These are phyloP conservation scores for Daedaleopsis sinensis DNA, from an alignment of 768 basidiomycete species.

Conservation along the genomic window DNA sequence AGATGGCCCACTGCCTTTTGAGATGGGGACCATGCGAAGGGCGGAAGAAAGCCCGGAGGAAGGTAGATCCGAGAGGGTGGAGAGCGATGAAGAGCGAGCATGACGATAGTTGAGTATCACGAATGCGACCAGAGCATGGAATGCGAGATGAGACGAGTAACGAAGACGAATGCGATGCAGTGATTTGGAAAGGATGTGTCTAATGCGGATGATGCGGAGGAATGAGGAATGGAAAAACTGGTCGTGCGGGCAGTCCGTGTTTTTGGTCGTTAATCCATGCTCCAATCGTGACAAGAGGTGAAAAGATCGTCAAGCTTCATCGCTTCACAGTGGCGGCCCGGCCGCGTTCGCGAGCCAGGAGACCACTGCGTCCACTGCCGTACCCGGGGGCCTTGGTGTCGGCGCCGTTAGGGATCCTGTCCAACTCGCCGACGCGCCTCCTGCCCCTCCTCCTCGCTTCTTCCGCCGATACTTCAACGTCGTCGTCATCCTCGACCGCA, in stretches of 20 bases:
- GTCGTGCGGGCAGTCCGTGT: constrained; percentile 13
- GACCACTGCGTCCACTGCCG: constrained; percentile 66
- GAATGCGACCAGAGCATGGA: constrained; percentile 10
- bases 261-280: background rate
- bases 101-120: constrained; percentile 19
- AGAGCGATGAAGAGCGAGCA: constrained; percentile 12
- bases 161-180: constrained; percentile 18
- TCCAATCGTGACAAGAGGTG: background rate
- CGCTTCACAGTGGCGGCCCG: constrained; percentile 13
- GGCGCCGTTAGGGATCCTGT: constrained; percentile 37
- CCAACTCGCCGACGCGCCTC: constrained; percentile 55
- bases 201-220: constrained; percentile 5
- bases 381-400: constrained; percentile 57
- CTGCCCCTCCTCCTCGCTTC: constrained; percentile 47
- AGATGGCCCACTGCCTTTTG: constrained; percentile 10
- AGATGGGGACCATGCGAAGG: constrained; percentile 1
- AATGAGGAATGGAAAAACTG: constrained; percentile 2
- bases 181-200: constrained; percentile 14
- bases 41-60: background rate
- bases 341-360: constrained; percentile 46
- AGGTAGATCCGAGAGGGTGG: background rate
- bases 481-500: constrained; percentile 16
- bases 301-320: background rate
- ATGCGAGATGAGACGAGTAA: constrained; percentile 13
- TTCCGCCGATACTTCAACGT: constrained; percentile 16